Percentiles rank a stretch among this genome's conserved stretches.
Conservation (phyloP, 495 filamentous ascomycete genomes). For the Tuber umbilicatum region DNA sequence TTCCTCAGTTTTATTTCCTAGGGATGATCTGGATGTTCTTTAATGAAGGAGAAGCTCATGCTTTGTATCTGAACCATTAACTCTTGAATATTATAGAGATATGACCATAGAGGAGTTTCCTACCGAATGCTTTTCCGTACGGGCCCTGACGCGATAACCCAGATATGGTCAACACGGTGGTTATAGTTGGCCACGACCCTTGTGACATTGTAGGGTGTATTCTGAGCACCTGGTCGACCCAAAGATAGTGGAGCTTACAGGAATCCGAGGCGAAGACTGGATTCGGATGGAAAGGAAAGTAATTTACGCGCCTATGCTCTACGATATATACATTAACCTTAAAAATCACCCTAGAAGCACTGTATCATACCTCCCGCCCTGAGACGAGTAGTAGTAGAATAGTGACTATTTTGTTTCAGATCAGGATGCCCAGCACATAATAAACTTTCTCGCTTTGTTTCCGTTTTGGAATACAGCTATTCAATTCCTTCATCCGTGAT, state of each 20-base stretch:
- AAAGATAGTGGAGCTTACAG: too few species aligned
- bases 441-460: not conserved
- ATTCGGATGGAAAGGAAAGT: not conserved
- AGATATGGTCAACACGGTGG: not conserved
- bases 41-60: not conserved
- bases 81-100: not conserved
- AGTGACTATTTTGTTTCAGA: not conserved
- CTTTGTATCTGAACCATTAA: not conserved
- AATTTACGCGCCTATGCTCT: not conserved
- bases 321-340: not conserved
- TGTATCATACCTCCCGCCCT: not conserved
- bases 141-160: not conserved
- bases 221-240: not conserved
- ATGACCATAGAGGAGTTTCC: not conserved
- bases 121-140: not conserved
- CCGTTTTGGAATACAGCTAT: not conserved
- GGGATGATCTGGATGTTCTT: not conserved
- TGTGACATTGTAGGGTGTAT: not conserved
- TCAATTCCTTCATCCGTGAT: not conserved
- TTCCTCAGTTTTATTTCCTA: not conserved
- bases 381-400: not conserved
- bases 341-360: not conserved
- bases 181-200: not conserved
- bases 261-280: not conserved
- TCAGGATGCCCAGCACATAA: not conserved